These are phyloP conservation scores for Tetragonia tetragonoides DNA, from an alignment of 148 eudicot genomes.

Conservation along the genomic window DNA sequence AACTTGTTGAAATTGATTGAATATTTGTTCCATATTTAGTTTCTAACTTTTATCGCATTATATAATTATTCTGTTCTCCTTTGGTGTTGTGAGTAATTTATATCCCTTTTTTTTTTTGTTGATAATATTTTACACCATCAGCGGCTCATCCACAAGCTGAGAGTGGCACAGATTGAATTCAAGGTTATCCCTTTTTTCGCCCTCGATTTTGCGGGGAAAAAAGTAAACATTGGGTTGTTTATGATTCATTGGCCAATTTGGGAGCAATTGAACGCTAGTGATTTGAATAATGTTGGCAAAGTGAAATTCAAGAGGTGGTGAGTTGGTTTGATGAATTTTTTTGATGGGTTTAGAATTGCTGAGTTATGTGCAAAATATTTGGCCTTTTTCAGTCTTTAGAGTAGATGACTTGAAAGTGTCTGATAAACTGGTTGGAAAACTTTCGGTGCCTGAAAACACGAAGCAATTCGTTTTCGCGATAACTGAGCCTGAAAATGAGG, in stretches of 20 bases:
- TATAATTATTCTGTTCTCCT: too few species aligned
- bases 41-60: too few species aligned
- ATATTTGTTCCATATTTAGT: too few species aligned
- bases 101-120: too few species aligned
- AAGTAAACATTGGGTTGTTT: not conserved
- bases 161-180: not conserved
- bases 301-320: not conserved
- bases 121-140: too few species aligned
- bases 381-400: constrained; percentile 26
- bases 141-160: too few species aligned
- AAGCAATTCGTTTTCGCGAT: constrained; percentile 78
- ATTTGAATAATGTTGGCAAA: not conserved
- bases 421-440: constrained; percentile 49
- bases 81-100: too few species aligned
- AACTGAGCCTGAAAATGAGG: constrained; percentile 42
- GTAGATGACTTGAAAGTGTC: constrained; percentile 45
- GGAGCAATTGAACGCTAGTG: not conserved
- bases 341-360: constrained; percentile 27
- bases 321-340: constrained; percentile 4
- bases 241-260: not conserved
- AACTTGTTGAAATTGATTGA: too few species aligned
- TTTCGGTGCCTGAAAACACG: constrained; percentile 66
- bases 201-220: too few species aligned
- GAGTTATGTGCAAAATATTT: constrained; percentile 25
- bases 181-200: not conserved